Evolutionary conservation across 2,329 filamentous ascomycete genomes (phyloP).

Genomic region (Ophiocordyceps polyrhachis-furcata): DNA sequence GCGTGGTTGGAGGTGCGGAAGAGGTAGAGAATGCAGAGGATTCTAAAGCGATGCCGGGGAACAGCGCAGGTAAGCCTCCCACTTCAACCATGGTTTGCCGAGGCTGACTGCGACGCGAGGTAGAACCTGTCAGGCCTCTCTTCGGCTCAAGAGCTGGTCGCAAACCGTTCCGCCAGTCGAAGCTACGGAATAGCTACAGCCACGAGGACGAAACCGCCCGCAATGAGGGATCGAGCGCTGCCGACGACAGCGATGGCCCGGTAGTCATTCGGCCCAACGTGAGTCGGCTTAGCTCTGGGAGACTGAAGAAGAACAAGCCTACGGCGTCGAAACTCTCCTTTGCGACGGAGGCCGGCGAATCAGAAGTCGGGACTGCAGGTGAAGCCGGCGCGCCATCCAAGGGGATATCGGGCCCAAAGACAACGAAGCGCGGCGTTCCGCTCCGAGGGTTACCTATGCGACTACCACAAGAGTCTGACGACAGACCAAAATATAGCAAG

Average conservation of each 20-base stretch:
- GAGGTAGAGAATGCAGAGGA: conserved; percentile 31
- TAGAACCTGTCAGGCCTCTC: conserved; percentile 17
- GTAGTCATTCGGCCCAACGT: conserved; percentile 29
- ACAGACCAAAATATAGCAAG: conserved; percentile 64
- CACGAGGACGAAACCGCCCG: conserved; percentile 19
- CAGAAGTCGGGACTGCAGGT: conserved; percentile 27
- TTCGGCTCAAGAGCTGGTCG: conserved; percentile 25
- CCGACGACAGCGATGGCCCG: conserved; percentile 25
- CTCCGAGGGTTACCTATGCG: conserved; percentile 35
- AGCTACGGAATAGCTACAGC: conserved; percentile 36
- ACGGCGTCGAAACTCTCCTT: conserved; percentile 51
- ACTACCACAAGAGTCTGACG: conserved; percentile 36
- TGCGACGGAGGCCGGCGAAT: conserved; percentile 35
- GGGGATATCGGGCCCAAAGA: conserved; percentile 47
- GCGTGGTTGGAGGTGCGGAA: conserved; percentile 55
- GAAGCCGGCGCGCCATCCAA: conserved; percentile 46
- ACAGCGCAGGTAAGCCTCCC: conserved; percentile 18
- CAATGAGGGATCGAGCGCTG: conserved; percentile 6
- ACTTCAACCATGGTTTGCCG: conserved; percentile 8
- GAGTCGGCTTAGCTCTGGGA: conserved; percentile 27
- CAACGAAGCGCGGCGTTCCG: conserved; percentile 31
- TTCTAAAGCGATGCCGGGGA: conserved; percentile 6
- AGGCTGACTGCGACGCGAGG: conserved; percentile 13
- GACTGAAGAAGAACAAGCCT: conserved; percentile 45
- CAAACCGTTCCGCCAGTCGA: conserved; percentile 38